Percentiles rank a stretch among this genome's conserved stretches.
These are phyloP conservation scores for Suillus occidentalis DNA, from an alignment of 768 basidiomycete genomes.

Conservation along the genomic window DNA sequence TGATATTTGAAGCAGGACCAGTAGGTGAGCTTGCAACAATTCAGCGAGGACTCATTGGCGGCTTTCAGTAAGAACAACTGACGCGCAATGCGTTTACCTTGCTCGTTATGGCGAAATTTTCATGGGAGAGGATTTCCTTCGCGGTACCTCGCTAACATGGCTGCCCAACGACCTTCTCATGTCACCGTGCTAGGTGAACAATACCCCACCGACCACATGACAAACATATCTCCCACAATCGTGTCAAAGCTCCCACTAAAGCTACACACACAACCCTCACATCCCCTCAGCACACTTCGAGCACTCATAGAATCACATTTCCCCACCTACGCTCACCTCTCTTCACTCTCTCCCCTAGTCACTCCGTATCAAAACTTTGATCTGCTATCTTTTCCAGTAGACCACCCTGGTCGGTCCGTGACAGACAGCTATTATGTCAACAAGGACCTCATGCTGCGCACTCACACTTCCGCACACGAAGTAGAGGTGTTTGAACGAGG, in stretches of 20 bases:
- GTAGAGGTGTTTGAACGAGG: conserved; percentile 84
- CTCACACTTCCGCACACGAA: conserved; percentile 98
- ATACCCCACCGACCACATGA: conserved; percentile 76
- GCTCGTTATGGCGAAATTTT: conserved; percentile 4
- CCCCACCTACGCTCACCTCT: conserved; percentile 66
- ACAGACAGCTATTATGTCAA: conserved; percentile 98
- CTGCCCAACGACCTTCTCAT: conserved; percentile 14
- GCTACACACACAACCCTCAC: conserved; percentile 73
- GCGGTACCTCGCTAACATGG: conserved; percentile 16
- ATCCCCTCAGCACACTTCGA: conserved; percentile 88
- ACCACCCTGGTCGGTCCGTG: conserved; percentile 89
- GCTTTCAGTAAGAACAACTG: neutral
- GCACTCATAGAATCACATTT: conserved; percentile 84
- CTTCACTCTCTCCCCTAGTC: conserved; percentile 85
- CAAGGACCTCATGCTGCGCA: conserved; percentile 85
- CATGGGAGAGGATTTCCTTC: conserved; percentile 1
- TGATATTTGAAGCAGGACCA: neutral
- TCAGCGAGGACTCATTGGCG: neutral
- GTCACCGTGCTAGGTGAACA: conserved; percentile 58
- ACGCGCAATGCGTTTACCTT: conserved; percentile 19
- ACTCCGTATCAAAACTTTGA: conserved; percentile 94
- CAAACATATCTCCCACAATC: conserved; percentile 87
- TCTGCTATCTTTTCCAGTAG: conserved; percentile 88
- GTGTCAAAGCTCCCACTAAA: conserved; percentile 74
- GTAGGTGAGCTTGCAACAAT: neutral